Conservation (phyloP, 768 basidiomycete genomes). For the Auricularia auricula-judae region DNA sequence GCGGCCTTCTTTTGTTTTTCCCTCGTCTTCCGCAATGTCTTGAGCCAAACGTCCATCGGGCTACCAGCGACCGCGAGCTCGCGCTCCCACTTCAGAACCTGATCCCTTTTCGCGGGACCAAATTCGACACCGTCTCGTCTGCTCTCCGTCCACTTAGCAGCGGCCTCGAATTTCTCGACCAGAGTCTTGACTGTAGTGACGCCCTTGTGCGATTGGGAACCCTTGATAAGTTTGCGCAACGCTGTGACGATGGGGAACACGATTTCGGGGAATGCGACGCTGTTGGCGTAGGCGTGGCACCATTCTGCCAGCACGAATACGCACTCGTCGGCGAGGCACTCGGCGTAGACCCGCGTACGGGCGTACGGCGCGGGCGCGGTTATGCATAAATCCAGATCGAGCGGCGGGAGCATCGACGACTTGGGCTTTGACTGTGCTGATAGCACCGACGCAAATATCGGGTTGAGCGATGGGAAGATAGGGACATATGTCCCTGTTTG, state of each 20-base stretch:
- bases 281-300: slow-evolving; percentile 41
- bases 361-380: slow-evolving; percentile 82
- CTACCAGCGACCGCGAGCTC: slow-evolving; percentile 42
- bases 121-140: slow-evolving; percentile 61
- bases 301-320: slow-evolving; percentile 72
- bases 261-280: slow-evolving; percentile 91
- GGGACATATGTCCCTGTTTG: slow-evolving; percentile 84
- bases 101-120: slow-evolving; percentile 55
- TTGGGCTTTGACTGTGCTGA: slow-evolving; percentile 61
- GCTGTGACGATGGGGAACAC: slow-evolving; percentile 65
- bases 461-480: slow-evolving; percentile 73
- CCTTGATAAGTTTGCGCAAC: slow-evolving; percentile 66
- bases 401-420: slow-evolving; percentile 72
- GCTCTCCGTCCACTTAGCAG: slow-evolving; percentile 64
- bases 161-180: slow-evolving; percentile 82
- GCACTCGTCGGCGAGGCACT: slow-evolving; percentile 75
- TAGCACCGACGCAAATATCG: slow-evolving; percentile 71
- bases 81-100: slow-evolving; percentile 67
- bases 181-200: slow-evolving; percentile 53
- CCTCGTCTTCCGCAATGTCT: slow-evolving; percentile 69
- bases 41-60: slow-evolving; percentile 74
- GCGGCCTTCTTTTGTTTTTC: slow-evolving; percentile 47
- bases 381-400: slow-evolving; percentile 82
- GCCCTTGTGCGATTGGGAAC: slow-evolving; percentile 47
- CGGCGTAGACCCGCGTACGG: slow-evolving; percentile 76